A percentile compares a stretch with the other conserved stretches of the same genome.
Conservation (phyloP, 768 basidiomycete species). For the Kwoniella dejecticola region DNA sequence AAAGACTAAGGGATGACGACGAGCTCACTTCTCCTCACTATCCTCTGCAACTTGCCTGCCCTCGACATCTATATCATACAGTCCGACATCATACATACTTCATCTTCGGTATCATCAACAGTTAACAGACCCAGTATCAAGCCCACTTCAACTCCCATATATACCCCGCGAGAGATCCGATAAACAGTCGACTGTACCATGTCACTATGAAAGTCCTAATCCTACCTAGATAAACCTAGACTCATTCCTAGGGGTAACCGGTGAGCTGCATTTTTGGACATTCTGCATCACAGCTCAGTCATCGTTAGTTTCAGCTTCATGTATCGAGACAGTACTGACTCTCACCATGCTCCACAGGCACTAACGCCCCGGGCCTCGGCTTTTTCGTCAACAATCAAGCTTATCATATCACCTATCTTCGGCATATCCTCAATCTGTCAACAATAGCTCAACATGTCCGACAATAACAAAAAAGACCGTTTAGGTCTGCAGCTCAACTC, state of each 20-base stretch:
- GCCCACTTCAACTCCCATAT: neutral
- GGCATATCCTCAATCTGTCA: neutral
- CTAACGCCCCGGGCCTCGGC: conserved; percentile 21
- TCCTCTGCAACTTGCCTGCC: neutral
- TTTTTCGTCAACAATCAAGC: neutral
- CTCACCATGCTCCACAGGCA: conserved; percentile 2
- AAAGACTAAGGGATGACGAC: conserved; percentile 3
- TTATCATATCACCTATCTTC: conserved; percentile 1
- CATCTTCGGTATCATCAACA: no score
- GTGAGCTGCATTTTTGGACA: conserved; percentile 8
- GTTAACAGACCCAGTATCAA: no score
- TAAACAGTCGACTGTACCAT: conserved; percentile 10
- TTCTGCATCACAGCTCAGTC: no score
- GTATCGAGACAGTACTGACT: neutral
- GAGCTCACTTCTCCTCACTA: neutral
- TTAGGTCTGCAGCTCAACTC: conserved; percentile 11
- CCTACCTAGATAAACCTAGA: conserved; percentile 18
- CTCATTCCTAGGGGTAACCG: conserved; percentile 29
- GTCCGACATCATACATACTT: no score
- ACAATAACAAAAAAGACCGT: conserved; percentile 12
- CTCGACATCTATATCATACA: neutral
- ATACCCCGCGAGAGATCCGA: neutral
- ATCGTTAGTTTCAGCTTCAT: no score
- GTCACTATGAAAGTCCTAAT: conserved; percentile 27
- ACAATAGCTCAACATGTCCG: conserved; percentile 2